Conservation (phyloP, 208 protist species). For the Leptomonas seymouri region DNA sequence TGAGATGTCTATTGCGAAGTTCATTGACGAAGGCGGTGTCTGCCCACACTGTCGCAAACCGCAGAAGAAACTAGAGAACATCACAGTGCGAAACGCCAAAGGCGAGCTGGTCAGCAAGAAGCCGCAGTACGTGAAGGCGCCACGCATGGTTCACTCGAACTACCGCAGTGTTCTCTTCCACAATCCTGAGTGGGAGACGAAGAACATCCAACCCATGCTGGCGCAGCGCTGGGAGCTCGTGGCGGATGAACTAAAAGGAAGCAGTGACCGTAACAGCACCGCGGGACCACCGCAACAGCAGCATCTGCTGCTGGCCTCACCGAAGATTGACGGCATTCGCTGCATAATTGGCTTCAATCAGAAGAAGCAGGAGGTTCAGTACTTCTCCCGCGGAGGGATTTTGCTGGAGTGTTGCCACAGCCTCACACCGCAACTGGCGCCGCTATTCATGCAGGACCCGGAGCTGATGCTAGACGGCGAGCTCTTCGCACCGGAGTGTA, state of each 20-base stretch:
- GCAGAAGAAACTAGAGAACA: slow-evolving; percentile 46
- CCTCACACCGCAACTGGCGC: slow-evolving; percentile 65
- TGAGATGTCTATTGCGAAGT: slow-evolving; percentile 70
- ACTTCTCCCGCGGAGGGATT: slow-evolving; percentile 88
- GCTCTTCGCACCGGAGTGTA: slow-evolving; percentile 82
- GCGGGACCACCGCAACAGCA: slow-evolving; percentile 14
- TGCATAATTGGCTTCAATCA: slow-evolving; percentile 85
- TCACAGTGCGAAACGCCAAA: slow-evolving; percentile 25
- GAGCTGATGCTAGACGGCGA: slow-evolving; percentile 87
- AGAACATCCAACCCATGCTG: slow-evolving; percentile 90
- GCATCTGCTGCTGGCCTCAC: slow-evolving; percentile 74
- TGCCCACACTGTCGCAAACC: slow-evolving; percentile 82
- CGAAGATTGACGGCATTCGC: slow-evolving; percentile 91
- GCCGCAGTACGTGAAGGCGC: slow-evolving; percentile 60
- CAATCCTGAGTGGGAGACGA: slow-evolving; percentile 84
- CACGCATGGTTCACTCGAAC: slow-evolving; percentile 87
- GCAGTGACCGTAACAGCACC: background rate
- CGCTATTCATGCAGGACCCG: slow-evolving; percentile 77
- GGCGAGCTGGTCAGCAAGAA: slow-evolving; percentile 30
- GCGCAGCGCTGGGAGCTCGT: slow-evolving; percentile 85
- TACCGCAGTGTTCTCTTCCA: slow-evolving; percentile 77
- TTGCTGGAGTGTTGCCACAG: slow-evolving; percentile 84
- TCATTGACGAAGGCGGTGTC: slow-evolving; percentile 72
- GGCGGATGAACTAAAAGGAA: slow-evolving; percentile 44
- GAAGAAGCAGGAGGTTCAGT: slow-evolving; percentile 64